These are phyloP conservation scores for Vitis rotundifolia DNA, from an alignment of 164 flowering plant species.

Conservation along the genomic window DNA sequence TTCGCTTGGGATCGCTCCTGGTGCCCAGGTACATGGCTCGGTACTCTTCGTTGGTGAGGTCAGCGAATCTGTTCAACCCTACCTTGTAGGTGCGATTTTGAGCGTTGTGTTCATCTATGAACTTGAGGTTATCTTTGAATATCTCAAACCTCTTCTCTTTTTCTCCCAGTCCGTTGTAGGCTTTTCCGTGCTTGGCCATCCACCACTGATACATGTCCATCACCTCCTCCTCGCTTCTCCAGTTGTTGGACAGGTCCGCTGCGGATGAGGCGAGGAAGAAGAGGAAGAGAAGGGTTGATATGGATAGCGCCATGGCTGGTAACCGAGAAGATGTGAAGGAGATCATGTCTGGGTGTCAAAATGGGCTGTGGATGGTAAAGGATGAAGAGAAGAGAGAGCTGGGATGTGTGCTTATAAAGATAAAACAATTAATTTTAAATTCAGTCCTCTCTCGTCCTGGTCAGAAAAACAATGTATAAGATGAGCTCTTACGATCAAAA, in stretches of 20 bases:
- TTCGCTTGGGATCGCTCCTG: constrained; percentile 38
- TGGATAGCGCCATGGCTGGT: no score
- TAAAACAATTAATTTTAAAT: no score
- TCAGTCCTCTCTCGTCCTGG: no score
- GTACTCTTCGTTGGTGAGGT: constrained; percentile 80
- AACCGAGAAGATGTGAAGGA: no score
- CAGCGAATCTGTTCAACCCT: constrained; percentile 78
- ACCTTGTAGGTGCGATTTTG: constrained; percentile 46
- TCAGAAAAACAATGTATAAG: no score
- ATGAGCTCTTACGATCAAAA: no score
- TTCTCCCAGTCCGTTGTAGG: constrained; percentile 60
- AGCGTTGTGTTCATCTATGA: constrained; percentile 73
- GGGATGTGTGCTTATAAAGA: no score
- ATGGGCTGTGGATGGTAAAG: no score
- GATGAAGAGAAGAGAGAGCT: no score
- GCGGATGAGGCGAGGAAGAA: neutral
- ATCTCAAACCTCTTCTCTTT: constrained; percentile 54
- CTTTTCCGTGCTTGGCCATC: constrained; percentile 55
- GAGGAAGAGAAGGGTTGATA: no score
- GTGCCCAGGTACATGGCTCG: constrained; percentile 56
- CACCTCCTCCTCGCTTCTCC: constrained; percentile 46
- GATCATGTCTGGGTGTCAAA: no score
- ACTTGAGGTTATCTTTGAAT: constrained; percentile 66
- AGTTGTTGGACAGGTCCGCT: no score
- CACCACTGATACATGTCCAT: constrained; percentile 49